Percentiles rank a stretch among this genome's conserved stretches.
These are phyloP conservation scores for Mycena epipterygia DNA, from an alignment of 768 basidiomycete genomes.

Conservation along the genomic window DNA sequence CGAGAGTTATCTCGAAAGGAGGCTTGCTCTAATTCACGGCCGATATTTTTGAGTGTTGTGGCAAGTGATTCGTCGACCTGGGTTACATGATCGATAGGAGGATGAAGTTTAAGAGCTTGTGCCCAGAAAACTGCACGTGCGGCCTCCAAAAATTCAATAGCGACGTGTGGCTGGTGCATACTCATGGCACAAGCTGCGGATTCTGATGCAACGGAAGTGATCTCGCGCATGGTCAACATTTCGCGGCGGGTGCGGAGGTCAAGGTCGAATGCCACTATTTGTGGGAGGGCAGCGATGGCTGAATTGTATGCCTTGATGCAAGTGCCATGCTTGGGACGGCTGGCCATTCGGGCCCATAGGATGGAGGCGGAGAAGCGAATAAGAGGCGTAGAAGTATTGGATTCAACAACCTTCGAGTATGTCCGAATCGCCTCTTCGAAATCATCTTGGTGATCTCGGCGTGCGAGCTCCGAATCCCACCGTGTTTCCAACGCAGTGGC, in stretches of 20 bases:
- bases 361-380: too few relatives aligned
- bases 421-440: too few relatives aligned
- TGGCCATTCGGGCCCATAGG: too few relatives aligned
- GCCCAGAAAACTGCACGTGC: neutral
- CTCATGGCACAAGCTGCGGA: constrained; percentile 11
- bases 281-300: constrained; percentile 21
- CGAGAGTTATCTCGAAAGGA: neutral
- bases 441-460: too few relatives aligned
- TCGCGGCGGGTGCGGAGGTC: constrained; percentile 12
- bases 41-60: neutral
- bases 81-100: neutral
- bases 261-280: constrained; percentile 14
- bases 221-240: neutral
- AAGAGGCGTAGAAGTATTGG: too few relatives aligned
- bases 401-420: too few relatives aligned
- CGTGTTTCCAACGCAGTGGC: constrained; percentile 16
- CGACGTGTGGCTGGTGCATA: neutral
- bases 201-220: neutral
- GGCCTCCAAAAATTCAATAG: neutral
- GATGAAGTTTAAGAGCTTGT: neutral
- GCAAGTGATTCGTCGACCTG: neutral
- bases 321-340: too few relatives aligned
- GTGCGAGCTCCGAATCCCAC: too few relatives aligned
- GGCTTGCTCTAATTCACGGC: neutral
- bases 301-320: neutral